phyloP scores from a whole-genome alignment of 371 early-diverging fungal genomes.

The Rhizomucor pusillus region DNA sequence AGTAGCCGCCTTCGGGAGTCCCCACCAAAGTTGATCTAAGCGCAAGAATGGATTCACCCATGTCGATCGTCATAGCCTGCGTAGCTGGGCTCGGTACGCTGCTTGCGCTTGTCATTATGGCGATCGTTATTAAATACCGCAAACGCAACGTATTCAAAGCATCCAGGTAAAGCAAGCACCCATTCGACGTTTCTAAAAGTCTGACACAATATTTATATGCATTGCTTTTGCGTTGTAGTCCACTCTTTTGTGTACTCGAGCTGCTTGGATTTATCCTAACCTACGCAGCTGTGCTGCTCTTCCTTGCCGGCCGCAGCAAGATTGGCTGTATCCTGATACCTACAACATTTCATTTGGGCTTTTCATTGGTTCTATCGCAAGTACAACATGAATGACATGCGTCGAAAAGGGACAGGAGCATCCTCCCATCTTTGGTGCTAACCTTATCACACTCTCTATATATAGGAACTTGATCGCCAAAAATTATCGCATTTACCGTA shows the following conservation, averaged over 20 bases:
- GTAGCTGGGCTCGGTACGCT: constrained; percentile 44
- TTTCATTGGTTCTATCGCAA: constrained; percentile 43
- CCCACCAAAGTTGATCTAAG: constrained; percentile 28
- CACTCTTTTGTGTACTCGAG: constrained; percentile 54
- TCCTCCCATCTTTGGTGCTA: background rate
- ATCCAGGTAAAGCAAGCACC: constrained; percentile 38
- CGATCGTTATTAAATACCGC: constrained; percentile 36
- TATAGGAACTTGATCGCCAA: constrained; percentile 50
- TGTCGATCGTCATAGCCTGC: constrained; percentile 37
- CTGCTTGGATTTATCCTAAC: constrained; percentile 44
- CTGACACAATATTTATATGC: no score
- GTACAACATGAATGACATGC: background rate
- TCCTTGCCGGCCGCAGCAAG: constrained; percentile 24
- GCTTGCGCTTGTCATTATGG: constrained; percentile 26
- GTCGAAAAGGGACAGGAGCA: background rate
- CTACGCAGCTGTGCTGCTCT: constrained; percentile 36
- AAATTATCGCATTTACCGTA: constrained; percentile 57
- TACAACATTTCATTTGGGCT: constrained; percentile 41
- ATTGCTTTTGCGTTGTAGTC: constrained; percentile 18
- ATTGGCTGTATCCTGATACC: constrained; percentile 41
- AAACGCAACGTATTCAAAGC: constrained; percentile 52
- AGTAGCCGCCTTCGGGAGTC: constrained; percentile 33
- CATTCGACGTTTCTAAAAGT: background rate
- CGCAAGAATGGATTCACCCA: constrained; percentile 38
- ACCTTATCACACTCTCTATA: constrained; percentile 1